Base-by-base conservation (phyloP, 2,329 filamentous ascomycete genomes). In the Lasiodiplodia sp. region DNA sequence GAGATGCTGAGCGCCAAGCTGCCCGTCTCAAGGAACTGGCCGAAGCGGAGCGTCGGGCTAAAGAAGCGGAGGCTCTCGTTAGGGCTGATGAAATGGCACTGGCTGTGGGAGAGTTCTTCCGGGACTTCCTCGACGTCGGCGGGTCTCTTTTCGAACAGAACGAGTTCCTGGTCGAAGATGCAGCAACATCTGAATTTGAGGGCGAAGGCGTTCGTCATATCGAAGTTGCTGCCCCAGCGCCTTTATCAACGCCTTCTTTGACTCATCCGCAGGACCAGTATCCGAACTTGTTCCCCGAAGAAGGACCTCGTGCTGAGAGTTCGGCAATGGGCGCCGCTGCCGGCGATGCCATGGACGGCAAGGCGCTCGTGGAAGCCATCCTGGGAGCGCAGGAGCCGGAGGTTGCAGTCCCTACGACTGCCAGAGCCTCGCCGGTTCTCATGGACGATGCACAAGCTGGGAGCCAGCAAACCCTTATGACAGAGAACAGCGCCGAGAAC, bases 281-380 rank as follows among this genome's bases (percentile, higher is more conserved):
- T n/a, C 60, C 60, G 3, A 16, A 64, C 21, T 14, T 64, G 31
- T 64, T 64, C 21, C 60, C 60, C n/a, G 47, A 64, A n/a, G 60
- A 64, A 21, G 60, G 47, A 14, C 60, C 65, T 14, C 55, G 55
- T 14, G 65, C 65, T 11, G 65, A 67, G 53, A 67, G 65, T 11
- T 67, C 65, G 2, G 65, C 65, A 6, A 67, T 67, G 65, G 65
- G 65, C n/a, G 65, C 65, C n/a, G 65, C 65, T 23, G 28, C 60
- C 23, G 60, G 60, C 11, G 60, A 64, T 53, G 60, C 60, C 11
- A 31, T n/a, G 44, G 60, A 64, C 4, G 47, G 44, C 31, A 64
- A 64, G 31, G 60, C 60, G 6, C 31, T 64, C 16, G 60, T 64
- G 1, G 60, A 64, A 47, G 47, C 51, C 12, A 64, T 64, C 10